Evolutionary conservation across 208 protist genomes (phyloP).

Genomic region (Leishmania turanica): DNA sequence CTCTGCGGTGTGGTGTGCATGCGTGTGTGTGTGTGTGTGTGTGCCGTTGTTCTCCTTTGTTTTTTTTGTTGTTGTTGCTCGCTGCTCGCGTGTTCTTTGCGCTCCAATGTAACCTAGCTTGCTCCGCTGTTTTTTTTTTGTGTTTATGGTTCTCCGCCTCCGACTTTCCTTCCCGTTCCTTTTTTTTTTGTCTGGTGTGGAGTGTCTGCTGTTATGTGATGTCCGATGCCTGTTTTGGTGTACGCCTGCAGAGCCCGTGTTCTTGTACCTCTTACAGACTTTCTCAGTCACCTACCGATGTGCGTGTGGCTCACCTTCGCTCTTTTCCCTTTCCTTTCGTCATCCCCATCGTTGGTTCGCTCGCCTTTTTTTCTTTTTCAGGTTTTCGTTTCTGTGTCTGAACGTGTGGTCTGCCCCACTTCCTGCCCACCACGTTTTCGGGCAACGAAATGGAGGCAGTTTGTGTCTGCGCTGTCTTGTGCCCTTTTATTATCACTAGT

Average conservation of each 20-base stretch:
- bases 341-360: not conserved
- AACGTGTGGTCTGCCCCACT: not conserved
- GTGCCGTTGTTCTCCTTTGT: too few relatives aligned
- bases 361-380: not conserved
- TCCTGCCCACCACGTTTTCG: not conserved
- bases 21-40: too few relatives aligned
- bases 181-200: too few relatives aligned
- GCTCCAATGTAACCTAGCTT: not conserved
- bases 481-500: not conserved
- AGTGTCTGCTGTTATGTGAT: not conserved
- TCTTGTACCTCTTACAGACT: not conserved
- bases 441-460: not conserved
- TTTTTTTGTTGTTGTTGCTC: too few relatives aligned
- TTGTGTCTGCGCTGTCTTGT: not conserved
- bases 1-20: not conserved
- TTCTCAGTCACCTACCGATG: not conserved
- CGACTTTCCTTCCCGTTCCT: not conserved
- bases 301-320: not conserved
- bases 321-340: not conserved
- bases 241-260: not conserved
- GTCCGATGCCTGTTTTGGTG: not conserved
- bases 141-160: not conserved
- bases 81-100: not conserved
- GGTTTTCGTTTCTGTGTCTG: not conserved
- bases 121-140: not conserved